A percentile compares a stretch with the other conserved stretches of the same genome.
Conservation (phyloP, 169 alveolate species). For the Plasmodium coatneyi region DNA sequence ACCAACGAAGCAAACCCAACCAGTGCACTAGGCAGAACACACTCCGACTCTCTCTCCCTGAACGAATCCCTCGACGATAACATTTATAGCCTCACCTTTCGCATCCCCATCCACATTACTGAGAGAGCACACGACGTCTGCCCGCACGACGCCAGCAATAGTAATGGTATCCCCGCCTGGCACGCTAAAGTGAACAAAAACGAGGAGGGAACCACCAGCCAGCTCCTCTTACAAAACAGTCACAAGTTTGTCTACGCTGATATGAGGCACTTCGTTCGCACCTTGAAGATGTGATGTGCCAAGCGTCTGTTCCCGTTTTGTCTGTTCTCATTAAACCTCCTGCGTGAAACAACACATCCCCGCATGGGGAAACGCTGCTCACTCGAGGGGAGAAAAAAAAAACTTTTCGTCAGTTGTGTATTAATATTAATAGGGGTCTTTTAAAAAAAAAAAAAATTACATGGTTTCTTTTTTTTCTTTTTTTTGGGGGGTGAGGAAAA, state of each 20-base stretch:
- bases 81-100: conserved; percentile 2
- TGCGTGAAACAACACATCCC: background rate
- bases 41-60: background rate
- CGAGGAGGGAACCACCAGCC: background rate
- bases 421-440: background rate
- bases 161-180: background rate
- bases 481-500: background rate
- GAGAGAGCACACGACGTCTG: background rate
- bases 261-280: background rate
- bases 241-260: conserved; percentile 10
- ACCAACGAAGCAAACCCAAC: background rate
- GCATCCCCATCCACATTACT: conserved; percentile 15
- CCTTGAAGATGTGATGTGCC: background rate
- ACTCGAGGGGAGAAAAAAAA: background rate
- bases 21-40: background rate
- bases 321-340: background rate
- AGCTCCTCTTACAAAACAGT: background rate
- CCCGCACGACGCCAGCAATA: background rate
- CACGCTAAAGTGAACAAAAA: background rate
- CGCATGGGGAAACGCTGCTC: background rate
- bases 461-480: background rate
- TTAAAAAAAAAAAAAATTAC: background rate
- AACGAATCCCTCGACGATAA: background rate
- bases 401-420: background rate
- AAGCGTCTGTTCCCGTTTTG: background rate